A percentile compares a stretch with the other conserved stretches of the same genome.
Conservation (phyloP, 2,329 filamentous ascomycete genomes). For the Penicillium sp. region DNA sequence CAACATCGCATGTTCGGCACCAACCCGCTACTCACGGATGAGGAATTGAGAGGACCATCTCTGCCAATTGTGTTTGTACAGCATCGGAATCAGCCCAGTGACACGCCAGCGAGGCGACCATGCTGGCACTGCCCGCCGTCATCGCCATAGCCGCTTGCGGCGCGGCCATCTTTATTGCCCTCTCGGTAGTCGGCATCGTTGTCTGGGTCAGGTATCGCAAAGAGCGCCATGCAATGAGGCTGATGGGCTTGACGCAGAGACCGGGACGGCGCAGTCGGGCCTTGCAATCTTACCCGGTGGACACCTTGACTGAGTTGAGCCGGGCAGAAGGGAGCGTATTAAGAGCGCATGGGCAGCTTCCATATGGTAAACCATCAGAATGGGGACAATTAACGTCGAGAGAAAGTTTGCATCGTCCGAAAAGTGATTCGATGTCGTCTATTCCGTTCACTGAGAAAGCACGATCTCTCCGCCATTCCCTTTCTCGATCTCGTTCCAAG, state of each 20-base stretch:
- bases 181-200: conserved; percentile 32
- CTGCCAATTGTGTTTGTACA: not conserved
- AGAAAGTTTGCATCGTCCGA: conserved; percentile 28
- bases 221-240: conserved; percentile 29
- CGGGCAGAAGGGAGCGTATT: conserved; percentile 33
- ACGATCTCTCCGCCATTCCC: conserved; percentile 33
- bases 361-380: conserved; percentile 36
- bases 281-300: conserved; percentile 24
- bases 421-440: conserved; percentile 22
- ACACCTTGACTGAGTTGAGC: conserved; percentile 34
- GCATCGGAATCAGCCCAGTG: not conserved
- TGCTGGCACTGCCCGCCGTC: conserved; percentile 34
- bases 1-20: not conserved
- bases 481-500: conserved; percentile 37
- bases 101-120: conserved; percentile 21
- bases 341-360: conserved; percentile 34
- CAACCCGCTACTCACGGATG: conserved; percentile 9
- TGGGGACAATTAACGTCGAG: conserved; percentile 36
- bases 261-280: conserved; percentile 21
- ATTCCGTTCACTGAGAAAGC: conserved; percentile 29
- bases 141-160: conserved; percentile 37
- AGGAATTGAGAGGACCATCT: not conserved
- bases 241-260: conserved; percentile 25
- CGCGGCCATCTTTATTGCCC: conserved; percentile 35
- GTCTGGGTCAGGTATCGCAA: conserved; percentile 38